A percentile compares a stretch with the other conserved stretches of the same genome.
Conservation (phyloP, 176 grass and related monocot genomes). For the Triticum timopheevii region DNA sequence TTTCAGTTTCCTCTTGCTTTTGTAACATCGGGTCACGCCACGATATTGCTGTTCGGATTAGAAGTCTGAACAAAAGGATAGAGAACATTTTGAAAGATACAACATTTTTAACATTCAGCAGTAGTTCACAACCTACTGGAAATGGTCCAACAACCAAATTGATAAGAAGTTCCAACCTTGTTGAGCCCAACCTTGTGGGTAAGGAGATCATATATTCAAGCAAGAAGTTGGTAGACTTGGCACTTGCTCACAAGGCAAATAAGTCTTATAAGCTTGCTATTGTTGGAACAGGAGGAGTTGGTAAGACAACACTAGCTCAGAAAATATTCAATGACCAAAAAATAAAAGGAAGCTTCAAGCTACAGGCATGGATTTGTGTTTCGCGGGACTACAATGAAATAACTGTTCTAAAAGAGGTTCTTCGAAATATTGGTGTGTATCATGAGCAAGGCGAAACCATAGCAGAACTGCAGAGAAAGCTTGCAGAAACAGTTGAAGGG, state of each 20-base stretch:
- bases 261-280: slow-evolving; percentile 18
- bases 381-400: not conserved
- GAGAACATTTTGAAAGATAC: not conserved
- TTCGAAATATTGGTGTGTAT: not conserved
- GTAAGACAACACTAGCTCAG: slow-evolving; percentile 50
- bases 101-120: not conserved
- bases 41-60: not conserved
- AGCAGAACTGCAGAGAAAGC: not conserved
- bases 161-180: not conserved
- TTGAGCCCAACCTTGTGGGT: slow-evolving; percentile 39
- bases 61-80: not conserved
- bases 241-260: not conserved
- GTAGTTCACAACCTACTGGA: not conserved
- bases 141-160: not conserved
- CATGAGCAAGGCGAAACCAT: not conserved
- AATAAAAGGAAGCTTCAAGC: slow-evolving; percentile 14
- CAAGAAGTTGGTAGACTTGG: not conserved
- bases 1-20: not conserved
- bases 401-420: slow-evolving; percentile 11
- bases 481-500: not conserved
- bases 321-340: slow-evolving; percentile 29
- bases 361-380: slow-evolving; percentile 36
- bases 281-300: slow-evolving; percentile 40
- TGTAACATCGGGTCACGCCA: not conserved
- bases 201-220: not conserved